These are phyloP conservation scores for Aspergillus alliaceus DNA, from an alignment of 2,329 filamentous ascomycete genomes.

Conservation along the genomic window DNA sequence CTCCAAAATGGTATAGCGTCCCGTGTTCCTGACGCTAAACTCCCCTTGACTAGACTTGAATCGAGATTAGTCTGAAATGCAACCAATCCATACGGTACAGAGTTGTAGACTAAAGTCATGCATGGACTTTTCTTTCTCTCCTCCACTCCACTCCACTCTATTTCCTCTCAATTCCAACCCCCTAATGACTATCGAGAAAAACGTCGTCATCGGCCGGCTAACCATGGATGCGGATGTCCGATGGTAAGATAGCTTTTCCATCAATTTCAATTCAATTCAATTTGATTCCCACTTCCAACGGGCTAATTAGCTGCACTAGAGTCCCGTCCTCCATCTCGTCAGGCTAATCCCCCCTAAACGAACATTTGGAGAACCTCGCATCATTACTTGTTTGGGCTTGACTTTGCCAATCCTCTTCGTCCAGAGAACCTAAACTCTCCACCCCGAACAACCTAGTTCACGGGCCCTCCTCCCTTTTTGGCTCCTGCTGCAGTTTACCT, in stretches of 20 bases:
- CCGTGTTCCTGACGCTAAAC: constrained; percentile 8
- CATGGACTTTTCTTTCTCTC: too few relatives aligned
- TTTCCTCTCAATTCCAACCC: too few relatives aligned
- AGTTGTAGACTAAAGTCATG: too few relatives aligned
- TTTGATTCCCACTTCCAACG: too few relatives aligned
- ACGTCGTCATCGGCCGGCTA: neutral
- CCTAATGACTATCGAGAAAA: too few relatives aligned
- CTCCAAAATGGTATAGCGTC: constrained; percentile 7
- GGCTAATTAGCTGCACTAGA: too few relatives aligned
- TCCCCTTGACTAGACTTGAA: too few relatives aligned
- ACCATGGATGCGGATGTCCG: neutral
- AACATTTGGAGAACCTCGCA: constrained; percentile 1
- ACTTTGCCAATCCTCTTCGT: constrained; percentile 15
- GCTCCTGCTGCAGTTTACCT: constrained; percentile 2
- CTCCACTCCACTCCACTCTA: too few relatives aligned
- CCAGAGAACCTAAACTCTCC: constrained; percentile 18
- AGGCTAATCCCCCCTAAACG: neutral
- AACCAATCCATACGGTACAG: too few relatives aligned
- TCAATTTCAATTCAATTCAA: neutral
- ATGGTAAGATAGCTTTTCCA: neutral
- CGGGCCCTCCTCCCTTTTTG: constrained; percentile 15
- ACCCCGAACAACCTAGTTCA: constrained; percentile 17
- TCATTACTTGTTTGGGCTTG: constrained; percentile 21
- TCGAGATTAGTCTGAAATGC: too few relatives aligned
- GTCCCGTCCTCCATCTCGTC: too few relatives aligned